Percentiles rank a stretch among this genome's conserved stretches.
phyloP scores from a whole-genome alignment of 495 filamentous ascomycete genomes.

The Aspergillus hancockii region DNA sequence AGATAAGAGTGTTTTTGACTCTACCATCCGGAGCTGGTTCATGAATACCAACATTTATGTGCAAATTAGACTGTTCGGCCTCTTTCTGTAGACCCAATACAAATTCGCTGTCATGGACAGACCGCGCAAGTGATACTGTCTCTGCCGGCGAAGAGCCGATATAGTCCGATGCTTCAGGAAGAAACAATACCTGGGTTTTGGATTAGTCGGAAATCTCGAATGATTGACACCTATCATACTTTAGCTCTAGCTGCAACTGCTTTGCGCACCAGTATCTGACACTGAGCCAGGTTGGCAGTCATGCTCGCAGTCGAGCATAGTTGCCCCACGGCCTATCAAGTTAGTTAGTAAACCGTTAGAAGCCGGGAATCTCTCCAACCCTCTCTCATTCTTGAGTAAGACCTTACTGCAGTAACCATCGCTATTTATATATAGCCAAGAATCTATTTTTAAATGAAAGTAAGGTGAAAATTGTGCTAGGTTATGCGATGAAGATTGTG shows the following conservation, averaged over 20 bases:
- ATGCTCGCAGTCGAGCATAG: slow-evolving; percentile 81
- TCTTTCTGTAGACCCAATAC: slow-evolving; percentile 69
- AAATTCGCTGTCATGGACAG: slow-evolving; percentile 60
- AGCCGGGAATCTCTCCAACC: not conserved
- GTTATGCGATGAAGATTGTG: not conserved
- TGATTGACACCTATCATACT: slow-evolving; percentile 40
- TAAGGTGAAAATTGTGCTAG: not conserved
- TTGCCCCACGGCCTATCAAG: slow-evolving; percentile 76
- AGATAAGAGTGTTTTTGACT: slow-evolving; percentile 65
- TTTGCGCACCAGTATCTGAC: slow-evolving; percentile 67
- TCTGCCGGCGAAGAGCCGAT: slow-evolving; percentile 68
- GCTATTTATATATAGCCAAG: not conserved
- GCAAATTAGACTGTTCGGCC: slow-evolving; percentile 58
- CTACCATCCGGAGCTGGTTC: slow-evolving; percentile 61
- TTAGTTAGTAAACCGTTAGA: not conserved
- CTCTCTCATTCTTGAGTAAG: not conserved
- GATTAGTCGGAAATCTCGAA: slow-evolving; percentile 1
- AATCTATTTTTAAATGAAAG: not conserved
- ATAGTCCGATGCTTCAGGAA: slow-evolving; percentile 92
- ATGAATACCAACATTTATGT: slow-evolving; percentile 89
- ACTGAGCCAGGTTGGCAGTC: slow-evolving; percentile 75
- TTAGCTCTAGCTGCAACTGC: slow-evolving; percentile 75
- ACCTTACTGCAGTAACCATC: slow-evolving; percentile 43
- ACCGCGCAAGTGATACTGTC: slow-evolving; percentile 63
- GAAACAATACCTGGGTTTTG: slow-evolving; percentile 71